Evolutionary conservation across 176 grass and related monocot species (phyloP).

Genomic region (Avena atlantica): DNA sequence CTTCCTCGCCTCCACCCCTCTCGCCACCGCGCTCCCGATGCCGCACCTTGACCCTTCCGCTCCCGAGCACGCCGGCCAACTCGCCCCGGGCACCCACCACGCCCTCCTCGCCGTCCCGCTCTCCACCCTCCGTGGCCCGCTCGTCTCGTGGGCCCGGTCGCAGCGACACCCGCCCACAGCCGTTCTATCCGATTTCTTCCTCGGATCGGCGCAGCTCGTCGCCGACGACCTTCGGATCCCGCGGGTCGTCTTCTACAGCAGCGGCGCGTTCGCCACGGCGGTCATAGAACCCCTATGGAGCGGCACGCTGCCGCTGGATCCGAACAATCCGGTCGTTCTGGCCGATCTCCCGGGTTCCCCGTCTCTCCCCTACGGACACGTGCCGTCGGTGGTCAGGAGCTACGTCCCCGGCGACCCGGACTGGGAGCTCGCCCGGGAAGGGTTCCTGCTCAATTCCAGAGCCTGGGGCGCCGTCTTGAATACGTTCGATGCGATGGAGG

Average conservation of each 20-base stretch:
- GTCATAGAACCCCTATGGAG: slow-evolving; percentile 38
- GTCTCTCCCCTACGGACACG: slow-evolving; percentile 41
- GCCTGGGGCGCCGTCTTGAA: slow-evolving; percentile 57
- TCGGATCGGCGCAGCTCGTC: slow-evolving; percentile 51
- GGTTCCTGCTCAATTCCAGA: slow-evolving; percentile 47
- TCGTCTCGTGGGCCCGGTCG: slow-evolving; percentile 55
- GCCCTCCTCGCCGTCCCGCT: slow-evolving; percentile 34
- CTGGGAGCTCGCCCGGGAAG: slow-evolving; percentile 52
- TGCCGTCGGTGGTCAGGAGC: slow-evolving; percentile 38
- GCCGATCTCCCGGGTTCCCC: slow-evolving; percentile 45
- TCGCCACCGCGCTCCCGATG: slow-evolving; percentile 27
- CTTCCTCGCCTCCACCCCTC: slow-evolving; percentile 44
- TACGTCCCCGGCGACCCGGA: slow-evolving; percentile 56
- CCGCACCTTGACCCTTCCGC: slow-evolving; percentile 8
- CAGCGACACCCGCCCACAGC: slow-evolving; percentile 8
- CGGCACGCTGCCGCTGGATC: not conserved
- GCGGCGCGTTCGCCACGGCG: slow-evolving; percentile 37
- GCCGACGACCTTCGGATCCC: slow-evolving; percentile 49
- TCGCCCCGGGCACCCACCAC: slow-evolving; percentile 29
- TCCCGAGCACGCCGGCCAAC: slow-evolving; percentile 7
- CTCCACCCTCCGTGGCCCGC: slow-evolving; percentile 20
- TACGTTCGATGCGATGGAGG: slow-evolving; percentile 50
- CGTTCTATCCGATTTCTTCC: slow-evolving; percentile 56
- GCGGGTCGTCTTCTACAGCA: slow-evolving; percentile 42
- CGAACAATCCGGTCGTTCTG: slow-evolving; percentile 7